Base-by-base conservation (phyloP, 441 rosid species). In the Sinapis alba region DNA sequence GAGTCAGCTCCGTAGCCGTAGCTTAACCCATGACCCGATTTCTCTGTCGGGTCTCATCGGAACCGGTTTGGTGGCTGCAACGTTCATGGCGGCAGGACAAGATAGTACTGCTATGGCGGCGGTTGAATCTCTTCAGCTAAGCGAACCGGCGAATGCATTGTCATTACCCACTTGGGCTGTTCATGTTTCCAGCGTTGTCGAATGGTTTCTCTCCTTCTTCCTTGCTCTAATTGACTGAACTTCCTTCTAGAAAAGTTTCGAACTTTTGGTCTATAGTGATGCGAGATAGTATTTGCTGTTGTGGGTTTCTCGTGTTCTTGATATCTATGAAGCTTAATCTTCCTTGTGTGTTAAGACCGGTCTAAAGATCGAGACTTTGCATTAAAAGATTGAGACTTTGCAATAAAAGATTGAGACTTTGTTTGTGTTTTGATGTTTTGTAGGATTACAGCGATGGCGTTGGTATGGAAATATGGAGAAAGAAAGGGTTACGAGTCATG, bases 401-500 rank as follows among this genome's bases (percentile, higher is more conserved):
- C 27, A n/a, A 65, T 43, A 12, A 4, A 12, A 74, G 60, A 27
- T 66, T 0, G 16, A 61, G 56, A 51, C 63, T 75, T 68, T 51
- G 24, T 58, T 62, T 71, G n/a, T n/a, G 4, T 59, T 56, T 63
- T 13, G 28, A 11, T 72, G 34, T 34, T 68, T 3, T 58, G 27
- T 66, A 94, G 97, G 97, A 87, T 89, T 60, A 84, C 88, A 0
- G 97, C 97, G 15, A 92, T 94, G 97, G 91, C 83, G 19, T 85
- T 94, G 87, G 98, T 94, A 56, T 92, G 97, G 98, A 87, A 86
- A 77, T 91, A 91, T 79, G 98, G 97, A 73, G 95, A 93, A 84
- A 86, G 85, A 78, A 86, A 88, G 38, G 94, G 97, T 41, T 81
- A 83, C 68, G 90, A 90, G 79, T 82, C 96, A 32, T 88, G 97